phyloP scores from a whole-genome alignment of 768 basidiomycete species.

The Pisolithus orientalis region DNA sequence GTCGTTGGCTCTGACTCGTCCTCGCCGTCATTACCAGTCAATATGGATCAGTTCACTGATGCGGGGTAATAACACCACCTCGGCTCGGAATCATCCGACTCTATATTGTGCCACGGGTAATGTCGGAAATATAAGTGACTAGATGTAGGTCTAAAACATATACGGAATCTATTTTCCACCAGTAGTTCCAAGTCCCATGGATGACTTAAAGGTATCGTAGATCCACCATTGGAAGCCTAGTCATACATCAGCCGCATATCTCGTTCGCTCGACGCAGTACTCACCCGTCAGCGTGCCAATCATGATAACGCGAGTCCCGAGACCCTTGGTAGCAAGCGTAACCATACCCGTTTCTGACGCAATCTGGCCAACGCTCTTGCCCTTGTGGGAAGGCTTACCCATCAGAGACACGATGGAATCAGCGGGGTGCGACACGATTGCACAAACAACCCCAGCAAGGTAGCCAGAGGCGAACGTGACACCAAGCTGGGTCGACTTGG shows the following conservation, averaged over 20 bases:
- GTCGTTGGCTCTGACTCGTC: slow-evolving; percentile 7
- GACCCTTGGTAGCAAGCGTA: slow-evolving; percentile 74
- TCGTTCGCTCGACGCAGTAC: neutral
- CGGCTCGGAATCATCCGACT: no score
- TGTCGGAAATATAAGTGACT: neutral
- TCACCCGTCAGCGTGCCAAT: slow-evolving; percentile 54
- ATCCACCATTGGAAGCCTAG: slow-evolving; percentile 92
- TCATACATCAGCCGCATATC: neutral
- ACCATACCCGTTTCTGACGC: slow-evolving; percentile 62
- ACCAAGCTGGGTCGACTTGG: slow-evolving; percentile 80
- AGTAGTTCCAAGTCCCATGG: slow-evolving; percentile 83
- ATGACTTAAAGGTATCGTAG: slow-evolving; percentile 79
- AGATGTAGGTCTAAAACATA: neutral
- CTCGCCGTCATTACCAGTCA: no score
- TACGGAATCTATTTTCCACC: slow-evolving; percentile 68
- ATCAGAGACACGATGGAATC: slow-evolving; percentile 91
- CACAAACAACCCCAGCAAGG: slow-evolving; percentile 93
- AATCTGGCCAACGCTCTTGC: slow-evolving; percentile 69
- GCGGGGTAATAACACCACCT: no score
- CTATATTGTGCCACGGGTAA: no score
- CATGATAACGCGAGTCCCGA: slow-evolving; percentile 83
- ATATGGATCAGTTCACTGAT: no score
- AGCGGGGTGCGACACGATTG: slow-evolving; percentile 93
- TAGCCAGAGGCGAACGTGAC: slow-evolving; percentile 89
- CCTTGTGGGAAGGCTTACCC: slow-evolving; percentile 83